Conservation (phyloP, 352 stramenopile genomes). For the Pythium periplocum region DNA sequence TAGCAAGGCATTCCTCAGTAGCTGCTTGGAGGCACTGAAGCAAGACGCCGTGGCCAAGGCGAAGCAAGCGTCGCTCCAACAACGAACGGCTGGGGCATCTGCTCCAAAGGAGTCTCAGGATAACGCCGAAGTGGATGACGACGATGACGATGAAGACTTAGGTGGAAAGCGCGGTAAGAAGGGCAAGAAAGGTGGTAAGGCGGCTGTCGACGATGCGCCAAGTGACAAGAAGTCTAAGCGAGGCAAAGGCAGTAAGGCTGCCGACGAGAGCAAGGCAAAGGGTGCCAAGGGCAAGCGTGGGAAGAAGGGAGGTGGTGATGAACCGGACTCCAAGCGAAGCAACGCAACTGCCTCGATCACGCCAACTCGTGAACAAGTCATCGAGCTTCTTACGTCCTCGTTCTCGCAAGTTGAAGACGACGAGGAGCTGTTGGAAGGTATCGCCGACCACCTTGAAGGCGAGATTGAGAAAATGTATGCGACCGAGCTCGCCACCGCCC, state of each 20-base stretch:
- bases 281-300: constrained; percentile 8
- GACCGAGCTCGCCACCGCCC: constrained; percentile 32
- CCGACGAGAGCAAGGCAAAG: constrained; percentile 23
- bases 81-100: constrained; percentile 16
- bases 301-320: constrained; percentile 26
- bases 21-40: constrained; percentile 38
- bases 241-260: constrained; percentile 26
- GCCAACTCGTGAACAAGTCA: constrained; percentile 36
- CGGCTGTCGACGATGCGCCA: constrained; percentile 7
- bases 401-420: constrained; percentile 57
- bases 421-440: constrained; percentile 54
- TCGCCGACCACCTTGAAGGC: constrained; percentile 37
- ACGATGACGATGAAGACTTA: constrained; percentile 33
- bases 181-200: constrained; percentile 19
- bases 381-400: constrained; percentile 36
- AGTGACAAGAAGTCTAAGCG: constrained; percentile 38
- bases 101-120: constrained; percentile 8
- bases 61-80: constrained; percentile 24
- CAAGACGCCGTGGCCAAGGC: constrained; percentile 45
- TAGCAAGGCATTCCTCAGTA: constrained; percentile 48
- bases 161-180: constrained; percentile 34
- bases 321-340: neutral
- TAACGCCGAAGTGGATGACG: constrained; percentile 24
- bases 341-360: constrained; percentile 29
- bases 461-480: constrained; percentile 52